phyloP scores from a whole-genome alignment of 495 filamentous ascomycete species.

The Xylaria curta region DNA sequence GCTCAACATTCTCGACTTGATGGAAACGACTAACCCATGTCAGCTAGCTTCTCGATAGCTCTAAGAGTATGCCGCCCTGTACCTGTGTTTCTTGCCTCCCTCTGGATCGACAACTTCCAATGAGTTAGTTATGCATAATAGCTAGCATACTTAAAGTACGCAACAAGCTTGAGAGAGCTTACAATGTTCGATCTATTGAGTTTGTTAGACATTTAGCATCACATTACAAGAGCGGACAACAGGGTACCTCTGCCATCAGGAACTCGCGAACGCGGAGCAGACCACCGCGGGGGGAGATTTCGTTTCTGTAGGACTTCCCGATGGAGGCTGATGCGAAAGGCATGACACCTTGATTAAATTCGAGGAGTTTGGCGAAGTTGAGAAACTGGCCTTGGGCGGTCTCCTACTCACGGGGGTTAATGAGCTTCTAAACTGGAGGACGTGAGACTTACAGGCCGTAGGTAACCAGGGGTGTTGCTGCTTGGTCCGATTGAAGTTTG shows the following conservation, averaged over 20 bases:
- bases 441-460: slow-evolving; percentile 54
- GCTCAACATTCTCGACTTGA: slow-evolving; percentile 69
- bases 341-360: slow-evolving; percentile 75
- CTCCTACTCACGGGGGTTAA: slow-evolving; percentile 43
- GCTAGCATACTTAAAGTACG: no score
- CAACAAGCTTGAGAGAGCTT: no score
- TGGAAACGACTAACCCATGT: slow-evolving; percentile 56
- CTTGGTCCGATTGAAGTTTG: slow-evolving; percentile 74
- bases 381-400: slow-evolving; percentile 80
- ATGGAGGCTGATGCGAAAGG: slow-evolving; percentile 81
- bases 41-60: no score
- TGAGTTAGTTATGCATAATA: no score
- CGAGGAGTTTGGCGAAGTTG: slow-evolving; percentile 77
- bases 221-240: no score
- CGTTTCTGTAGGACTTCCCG: slow-evolving; percentile 80
- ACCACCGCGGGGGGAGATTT: slow-evolving; percentile 76
- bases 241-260: slow-evolving; percentile 69
- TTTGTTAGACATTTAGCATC: no score
- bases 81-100: slow-evolving; percentile 60
- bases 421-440: no score
- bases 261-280: slow-evolving; percentile 82
- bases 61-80: no score
- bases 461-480: slow-evolving; percentile 62
- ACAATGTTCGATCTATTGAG: no score
- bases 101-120: slow-evolving; percentile 66